phyloP scores from a whole-genome alignment of 148 eudicot species.

The Euryodendron excelsum region DNA sequence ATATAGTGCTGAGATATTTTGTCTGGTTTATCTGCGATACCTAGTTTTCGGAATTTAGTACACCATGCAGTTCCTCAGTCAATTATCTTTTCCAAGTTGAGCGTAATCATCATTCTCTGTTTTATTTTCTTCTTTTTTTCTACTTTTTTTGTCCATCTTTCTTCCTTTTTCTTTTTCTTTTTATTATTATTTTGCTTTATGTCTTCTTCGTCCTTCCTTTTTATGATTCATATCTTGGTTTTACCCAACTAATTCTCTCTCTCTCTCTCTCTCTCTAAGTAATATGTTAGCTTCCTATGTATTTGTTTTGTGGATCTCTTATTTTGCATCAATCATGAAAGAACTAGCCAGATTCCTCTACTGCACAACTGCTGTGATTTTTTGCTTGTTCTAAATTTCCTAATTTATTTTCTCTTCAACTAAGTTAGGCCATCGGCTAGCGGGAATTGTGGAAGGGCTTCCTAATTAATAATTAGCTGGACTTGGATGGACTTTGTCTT shows the following conservation, averaged over 20 bases:
- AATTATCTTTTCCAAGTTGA: slow-evolving; percentile 11
- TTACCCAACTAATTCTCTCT: neutral
- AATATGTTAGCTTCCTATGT: neutral
- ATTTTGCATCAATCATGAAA: neutral
- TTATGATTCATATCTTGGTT: neutral
- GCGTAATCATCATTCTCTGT: neutral
- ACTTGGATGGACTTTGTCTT: neutral
- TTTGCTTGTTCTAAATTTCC: neutral
- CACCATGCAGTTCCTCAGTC: neutral
- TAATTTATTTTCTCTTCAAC: neutral
- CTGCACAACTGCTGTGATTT: neutral
- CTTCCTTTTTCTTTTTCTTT: too few species aligned
- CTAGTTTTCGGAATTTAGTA: slow-evolving; percentile 4
- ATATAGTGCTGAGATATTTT: too few species aligned
- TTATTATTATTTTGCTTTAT: neutral
- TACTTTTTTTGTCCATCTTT: neutral
- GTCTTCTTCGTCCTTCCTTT: slow-evolving; percentile 7
- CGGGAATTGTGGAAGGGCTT: neutral
- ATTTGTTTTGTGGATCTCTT: neutral
- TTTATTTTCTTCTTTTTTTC: too few species aligned
- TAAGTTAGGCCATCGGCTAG: neutral
- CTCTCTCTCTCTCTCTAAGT: neutral
- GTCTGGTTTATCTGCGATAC: too few species aligned
- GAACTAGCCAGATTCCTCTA: neutral
- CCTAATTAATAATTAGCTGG: neutral